Evolutionary conservation across 768 basidiomycete genomes (phyloP), one percentile per base, ranked within the genome.

Genomic region (Pulveroboletus sp.): DNA sequence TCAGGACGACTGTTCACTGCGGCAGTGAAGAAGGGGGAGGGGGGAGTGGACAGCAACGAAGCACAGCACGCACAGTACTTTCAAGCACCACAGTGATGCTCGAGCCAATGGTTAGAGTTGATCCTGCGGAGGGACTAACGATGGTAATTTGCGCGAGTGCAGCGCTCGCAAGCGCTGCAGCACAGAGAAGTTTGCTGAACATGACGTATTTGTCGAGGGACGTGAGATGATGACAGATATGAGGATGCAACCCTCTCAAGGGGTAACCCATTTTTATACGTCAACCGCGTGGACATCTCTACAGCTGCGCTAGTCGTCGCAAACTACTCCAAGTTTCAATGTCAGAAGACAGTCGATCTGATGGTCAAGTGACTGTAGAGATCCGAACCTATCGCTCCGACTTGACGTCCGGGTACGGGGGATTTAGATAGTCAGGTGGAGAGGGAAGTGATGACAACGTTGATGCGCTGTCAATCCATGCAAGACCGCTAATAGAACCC

Each of bases 81-180:
- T 72, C 70, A 8, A 80, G 53, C 47, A 73, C 62, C 1, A 80
- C 64, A 8, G 54, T 61, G 28, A 79, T 24, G 14, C 50, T 50
- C 2, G 58, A 48, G 17, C 75, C 75, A 21, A 68, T 61, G 1
- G 31, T 11, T 8, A 81, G 60, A 13, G 56, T 46, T 3, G 67
- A 50, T 6, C 68, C 70, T 3, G 63, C 44, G 1, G 48, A 17
- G 2, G 80, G 80, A 4, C 43, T 46, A 5, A 68, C 61, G 43
- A 81, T 73, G 26, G 36, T 28, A 7, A 71, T 50, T 49, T 82
- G 79, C 3, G 73, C 77, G 24, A 74, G 44, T 5, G 64, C 69
- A 18, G 58, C n/a, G 27, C 54, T 18, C 4, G 51, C 50, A 39
- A 60, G 39, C 4, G 48, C 50, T 0, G 30, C 42, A 8, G 15